A percentile compares a stretch with the other conserved stretches of the same genome.
Evolutionary conservation across 1,284 basidiomycete species (phyloP).

Genomic region (Trichosporon inkin): DNA sequence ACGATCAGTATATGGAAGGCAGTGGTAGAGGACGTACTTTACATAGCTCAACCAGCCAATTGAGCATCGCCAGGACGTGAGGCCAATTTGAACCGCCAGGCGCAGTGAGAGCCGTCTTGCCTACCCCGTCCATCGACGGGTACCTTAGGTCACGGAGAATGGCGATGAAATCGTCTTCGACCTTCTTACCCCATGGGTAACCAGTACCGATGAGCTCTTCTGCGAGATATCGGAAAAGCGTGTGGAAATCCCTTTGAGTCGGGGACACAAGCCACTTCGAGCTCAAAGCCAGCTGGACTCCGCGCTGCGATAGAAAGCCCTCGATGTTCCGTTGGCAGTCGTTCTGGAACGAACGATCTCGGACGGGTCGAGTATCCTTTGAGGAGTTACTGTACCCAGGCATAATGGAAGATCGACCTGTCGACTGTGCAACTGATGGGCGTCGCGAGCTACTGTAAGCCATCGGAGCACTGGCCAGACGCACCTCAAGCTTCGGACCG

Average conservation of each 20-base stretch:
- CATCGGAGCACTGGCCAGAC: neutral
- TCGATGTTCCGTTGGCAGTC: slow-evolving; percentile 71
- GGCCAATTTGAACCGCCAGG: slow-evolving; percentile 83
- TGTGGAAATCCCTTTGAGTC: slow-evolving; percentile 73
- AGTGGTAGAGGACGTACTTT: slow-evolving; percentile 10
- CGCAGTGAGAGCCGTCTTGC: slow-evolving; percentile 75
- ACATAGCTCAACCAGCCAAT: slow-evolving; percentile 77
- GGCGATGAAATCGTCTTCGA: slow-evolving; percentile 72
- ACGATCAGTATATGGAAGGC: neutral
- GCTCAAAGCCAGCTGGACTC: slow-evolving; percentile 59
- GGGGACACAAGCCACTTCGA: slow-evolving; percentile 66
- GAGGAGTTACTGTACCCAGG: slow-evolving; percentile 47
- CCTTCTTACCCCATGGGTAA: slow-evolving; percentile 57
- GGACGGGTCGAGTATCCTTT: slow-evolving; percentile 70
- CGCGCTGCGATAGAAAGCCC: slow-evolving; percentile 61
- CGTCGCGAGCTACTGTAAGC: slow-evolving; percentile 56
- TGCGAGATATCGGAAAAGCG: slow-evolving; percentile 73
- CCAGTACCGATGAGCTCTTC: slow-evolving; percentile 62
- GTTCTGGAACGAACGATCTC: slow-evolving; percentile 65
- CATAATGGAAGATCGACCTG: slow-evolving; percentile 54
- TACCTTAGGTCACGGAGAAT: slow-evolving; percentile 70
- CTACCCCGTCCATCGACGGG: slow-evolving; percentile 66
- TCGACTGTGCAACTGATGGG: slow-evolving; percentile 55
- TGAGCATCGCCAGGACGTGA: slow-evolving; percentile 68
- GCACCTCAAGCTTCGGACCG: neutral